phyloP scores from a whole-genome alignment of 2,329 filamentous ascomycete species.

The Coniochaeta prunicola region DNA sequence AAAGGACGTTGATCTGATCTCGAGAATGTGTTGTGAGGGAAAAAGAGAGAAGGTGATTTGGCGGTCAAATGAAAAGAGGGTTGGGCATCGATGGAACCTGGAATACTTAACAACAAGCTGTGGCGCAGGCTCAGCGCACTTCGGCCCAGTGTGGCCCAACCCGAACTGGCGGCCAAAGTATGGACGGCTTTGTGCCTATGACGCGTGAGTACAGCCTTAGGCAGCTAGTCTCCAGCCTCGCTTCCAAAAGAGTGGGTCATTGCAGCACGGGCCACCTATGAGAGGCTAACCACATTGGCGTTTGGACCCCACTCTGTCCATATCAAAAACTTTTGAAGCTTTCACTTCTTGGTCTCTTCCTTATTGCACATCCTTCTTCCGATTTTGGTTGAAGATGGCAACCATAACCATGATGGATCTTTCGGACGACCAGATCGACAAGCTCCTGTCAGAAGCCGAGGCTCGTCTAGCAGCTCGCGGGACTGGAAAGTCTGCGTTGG shows the following conservation, averaged over 20 bases:
- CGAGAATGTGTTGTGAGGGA: constrained; percentile 2
- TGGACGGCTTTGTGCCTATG: neutral
- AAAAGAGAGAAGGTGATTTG: constrained; percentile 14
- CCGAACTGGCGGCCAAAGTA: constrained; percentile 13
- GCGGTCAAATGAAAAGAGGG: constrained; percentile 24
- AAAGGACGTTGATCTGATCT: neutral
- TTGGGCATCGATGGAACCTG: constrained; percentile 25
- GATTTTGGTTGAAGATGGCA: constrained; percentile 13
- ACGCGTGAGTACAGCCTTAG: neutral
- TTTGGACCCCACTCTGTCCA: neutral
- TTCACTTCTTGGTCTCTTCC: neutral
- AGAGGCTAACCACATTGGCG: neutral
- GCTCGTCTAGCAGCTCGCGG: constrained; percentile 22
- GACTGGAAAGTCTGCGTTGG: constrained; percentile 5
- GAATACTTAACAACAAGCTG: constrained; percentile 6
- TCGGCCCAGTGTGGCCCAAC: constrained; percentile 2
- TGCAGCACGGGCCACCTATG: neutral
- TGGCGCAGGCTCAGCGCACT: constrained; percentile 12
- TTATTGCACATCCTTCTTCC: constrained; percentile 3
- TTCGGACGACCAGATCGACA: constrained; percentile 28
- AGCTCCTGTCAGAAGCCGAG: constrained; percentile 30
- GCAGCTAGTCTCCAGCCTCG: constrained; percentile 14
- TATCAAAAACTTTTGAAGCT: neutral
- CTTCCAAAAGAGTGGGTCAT: neutral
- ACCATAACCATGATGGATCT: constrained; percentile 13